Evolutionary conservation across 352 stramenopile genomes (phyloP).

Genomic region (Globisporangium paroecandrum): DNA sequence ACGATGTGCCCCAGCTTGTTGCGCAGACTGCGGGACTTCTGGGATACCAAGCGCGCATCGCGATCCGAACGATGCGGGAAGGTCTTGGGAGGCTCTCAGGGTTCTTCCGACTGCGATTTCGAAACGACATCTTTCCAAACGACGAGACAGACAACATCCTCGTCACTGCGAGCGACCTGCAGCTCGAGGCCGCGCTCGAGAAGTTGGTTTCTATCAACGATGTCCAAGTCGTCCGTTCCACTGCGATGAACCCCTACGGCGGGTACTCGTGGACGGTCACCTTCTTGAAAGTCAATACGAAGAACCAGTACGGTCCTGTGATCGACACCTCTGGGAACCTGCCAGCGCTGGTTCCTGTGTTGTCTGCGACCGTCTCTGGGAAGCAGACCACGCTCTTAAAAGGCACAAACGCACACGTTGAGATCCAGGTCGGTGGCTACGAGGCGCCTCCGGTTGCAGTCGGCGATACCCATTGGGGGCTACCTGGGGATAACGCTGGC

Average conservation of each 20-base stretch:
- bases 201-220: conserved; percentile 72
- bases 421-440: conserved; percentile 55
- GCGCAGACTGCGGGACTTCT: conserved; percentile 49
- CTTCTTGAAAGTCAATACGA: conserved; percentile 76
- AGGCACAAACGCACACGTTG: conserved; percentile 54
- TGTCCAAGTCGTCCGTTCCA: conserved; percentile 53
- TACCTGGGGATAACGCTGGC: conserved; percentile 55
- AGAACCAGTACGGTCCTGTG: conserved; percentile 67
- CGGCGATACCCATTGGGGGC: conserved; percentile 43
- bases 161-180: conserved; percentile 47
- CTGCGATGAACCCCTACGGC: conserved; percentile 66
- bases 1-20: conserved; percentile 55
- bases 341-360: conserved; percentile 56
- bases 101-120: conserved; percentile 66
- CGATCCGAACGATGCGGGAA: conserved; percentile 49
- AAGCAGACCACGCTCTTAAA: conserved; percentile 34
- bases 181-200: conserved; percentile 57
- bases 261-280: conserved; percentile 86
- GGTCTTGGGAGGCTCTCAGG: conserved; percentile 64
- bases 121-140: conserved; percentile 66
- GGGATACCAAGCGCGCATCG: conserved; percentile 48
- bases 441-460: conserved; percentile 24
- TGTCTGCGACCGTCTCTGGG: conserved; percentile 18
- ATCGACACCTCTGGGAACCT: conserved; percentile 65
- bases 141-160: conserved; percentile 71